Evolutionary conservation across 306 rosid species (phyloP).

Genomic region (Prinsepia uniflora): DNA sequence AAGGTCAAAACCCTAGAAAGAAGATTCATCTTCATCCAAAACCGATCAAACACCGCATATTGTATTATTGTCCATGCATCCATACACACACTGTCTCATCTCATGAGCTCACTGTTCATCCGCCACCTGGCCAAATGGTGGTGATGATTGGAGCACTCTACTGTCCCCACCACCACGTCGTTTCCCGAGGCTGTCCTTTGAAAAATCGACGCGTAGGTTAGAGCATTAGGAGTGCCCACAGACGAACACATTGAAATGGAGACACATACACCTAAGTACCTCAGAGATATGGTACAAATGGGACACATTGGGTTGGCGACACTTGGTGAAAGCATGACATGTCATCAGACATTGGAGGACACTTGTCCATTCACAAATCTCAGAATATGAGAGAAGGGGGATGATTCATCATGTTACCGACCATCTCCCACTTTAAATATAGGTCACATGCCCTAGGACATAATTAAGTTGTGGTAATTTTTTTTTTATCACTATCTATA

Average conservation of each 20-base stretch:
- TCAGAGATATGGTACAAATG: neutral
- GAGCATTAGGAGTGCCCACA: neutral
- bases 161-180: neutral
- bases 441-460: no score
- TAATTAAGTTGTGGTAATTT: no score
- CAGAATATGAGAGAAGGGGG: neutral
- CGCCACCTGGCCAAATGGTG: constrained; percentile 1
- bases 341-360: neutral
- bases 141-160: neutral
- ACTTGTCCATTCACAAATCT: neutral
- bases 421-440: neutral
- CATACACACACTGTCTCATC: neutral
- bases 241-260: neutral
- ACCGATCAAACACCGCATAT: no score
- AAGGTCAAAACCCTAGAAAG: neutral
- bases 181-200: neutral
- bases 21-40: constrained; percentile 8
- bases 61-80: no score
- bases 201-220: neutral
- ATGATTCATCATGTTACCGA: neutral
- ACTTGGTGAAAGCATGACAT: neutral
- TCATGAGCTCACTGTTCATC: no score
- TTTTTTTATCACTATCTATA: no score
- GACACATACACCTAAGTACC: neutral
- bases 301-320: constrained; percentile 1